A percentile compares a stretch with the other conserved stretches of the same genome.
Evolutionary conservation across 352 stramenopile genomes (phyloP).

Genomic region (Globisporangium rhizosaccharum): DNA sequence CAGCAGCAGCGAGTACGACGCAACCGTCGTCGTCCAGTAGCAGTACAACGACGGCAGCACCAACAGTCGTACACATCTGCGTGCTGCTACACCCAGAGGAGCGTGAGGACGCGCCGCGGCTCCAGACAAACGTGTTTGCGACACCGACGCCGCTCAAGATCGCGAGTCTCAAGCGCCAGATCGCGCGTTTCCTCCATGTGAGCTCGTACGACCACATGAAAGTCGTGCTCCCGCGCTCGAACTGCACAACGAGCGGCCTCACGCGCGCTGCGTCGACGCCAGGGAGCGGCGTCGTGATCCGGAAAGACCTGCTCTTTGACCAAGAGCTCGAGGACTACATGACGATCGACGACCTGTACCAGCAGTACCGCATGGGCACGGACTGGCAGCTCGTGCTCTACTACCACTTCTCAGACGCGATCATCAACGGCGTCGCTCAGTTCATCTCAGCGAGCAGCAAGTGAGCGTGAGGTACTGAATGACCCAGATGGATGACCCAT

Average conservation of each 20-base stretch:
- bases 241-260: constrained; percentile 48
- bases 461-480: neutral
- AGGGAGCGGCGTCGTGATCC: constrained; percentile 20
- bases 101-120: constrained; percentile 17
- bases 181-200: constrained; percentile 45
- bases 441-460: constrained; percentile 32
- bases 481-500: neutral
- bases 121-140: constrained; percentile 52
- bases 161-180: constrained; percentile 65
- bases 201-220: constrained; percentile 38
- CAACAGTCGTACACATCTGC: constrained; percentile 41
- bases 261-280: constrained; percentile 14
- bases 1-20: neutral
- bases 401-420: constrained; percentile 75
- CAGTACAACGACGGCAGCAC: neutral
- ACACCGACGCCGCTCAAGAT: constrained; percentile 68
- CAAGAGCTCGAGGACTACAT: constrained; percentile 72
- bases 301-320: constrained; percentile 65
- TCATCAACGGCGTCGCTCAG: constrained; percentile 61
- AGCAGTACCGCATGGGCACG: constrained; percentile 68
- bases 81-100: constrained; percentile 57
- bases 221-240: constrained; percentile 51
- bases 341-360: constrained; percentile 75
- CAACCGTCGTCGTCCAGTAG: constrained; percentile 1
- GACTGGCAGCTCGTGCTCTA: constrained; percentile 65